Conservation (phyloP, 1,139 yeast genomes). For the Diutina siamensis region DNA sequence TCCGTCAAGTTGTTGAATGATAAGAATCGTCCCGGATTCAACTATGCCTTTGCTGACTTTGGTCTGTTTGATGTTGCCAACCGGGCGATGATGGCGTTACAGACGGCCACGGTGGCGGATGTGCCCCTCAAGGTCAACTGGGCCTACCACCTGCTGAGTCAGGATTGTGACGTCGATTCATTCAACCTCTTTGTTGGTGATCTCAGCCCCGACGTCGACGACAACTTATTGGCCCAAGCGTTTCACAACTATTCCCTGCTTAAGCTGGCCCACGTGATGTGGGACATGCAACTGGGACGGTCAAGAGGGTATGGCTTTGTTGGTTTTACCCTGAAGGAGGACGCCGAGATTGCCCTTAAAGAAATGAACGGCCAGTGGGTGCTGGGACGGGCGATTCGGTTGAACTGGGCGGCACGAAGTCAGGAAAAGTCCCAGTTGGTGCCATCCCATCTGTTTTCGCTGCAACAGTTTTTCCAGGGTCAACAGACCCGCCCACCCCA, state of each 20-base stretch:
- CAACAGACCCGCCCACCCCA: too few species aligned
- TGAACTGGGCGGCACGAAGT: conserved; percentile 67
- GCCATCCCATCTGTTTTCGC: background rate
- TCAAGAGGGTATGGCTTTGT: conserved; percentile 91
- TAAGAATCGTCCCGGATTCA: conserved; percentile 61
- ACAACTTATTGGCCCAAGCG: conserved; percentile 50
- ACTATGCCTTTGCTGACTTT: conserved; percentile 80
- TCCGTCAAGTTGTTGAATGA: conserved; percentile 58
- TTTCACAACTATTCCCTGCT: conserved; percentile 53
- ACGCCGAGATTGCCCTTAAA: conserved; percentile 65
- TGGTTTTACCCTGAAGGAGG: conserved; percentile 54
- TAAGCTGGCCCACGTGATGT: conserved; percentile 86
- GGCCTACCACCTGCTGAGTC: conserved; percentile 62
- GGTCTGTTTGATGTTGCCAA: conserved; percentile 47
- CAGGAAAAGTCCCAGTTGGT: background rate
- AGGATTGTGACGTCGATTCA: conserved; percentile 22
- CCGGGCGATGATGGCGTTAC: conserved; percentile 47
- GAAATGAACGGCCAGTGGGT: conserved; percentile 67
- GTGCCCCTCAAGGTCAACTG: conserved; percentile 57
- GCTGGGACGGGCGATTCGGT: conserved; percentile 66
- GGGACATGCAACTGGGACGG: conserved; percentile 93
- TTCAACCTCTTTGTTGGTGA: conserved; percentile 83
- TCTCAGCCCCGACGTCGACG: conserved; percentile 72
- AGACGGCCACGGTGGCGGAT: conserved; percentile 43
- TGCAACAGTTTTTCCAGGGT: background rate